These are phyloP conservation scores for Suillus spraguei DNA, from an alignment of 768 basidiomycete genomes.

Conservation along the genomic window DNA sequence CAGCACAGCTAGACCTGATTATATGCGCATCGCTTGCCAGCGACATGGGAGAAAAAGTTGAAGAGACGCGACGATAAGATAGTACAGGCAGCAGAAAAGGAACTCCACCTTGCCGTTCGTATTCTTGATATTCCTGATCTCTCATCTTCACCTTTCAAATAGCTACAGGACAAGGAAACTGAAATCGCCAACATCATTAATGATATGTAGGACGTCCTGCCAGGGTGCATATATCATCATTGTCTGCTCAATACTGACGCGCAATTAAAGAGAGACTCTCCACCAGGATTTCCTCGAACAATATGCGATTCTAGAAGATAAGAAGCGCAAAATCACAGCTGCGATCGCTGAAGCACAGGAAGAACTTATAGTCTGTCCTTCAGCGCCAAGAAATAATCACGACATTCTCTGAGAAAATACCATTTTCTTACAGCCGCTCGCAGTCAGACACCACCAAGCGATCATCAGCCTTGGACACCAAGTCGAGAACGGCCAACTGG, in stretches of 20 bases:
- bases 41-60: constrained; percentile 36
- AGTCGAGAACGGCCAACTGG: constrained; percentile 27
- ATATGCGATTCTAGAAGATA: constrained; percentile 29
- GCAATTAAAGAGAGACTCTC: constrained; percentile 21
- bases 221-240: constrained; percentile 13
- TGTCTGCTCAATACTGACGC: background rate
- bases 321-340: constrained; percentile 28
- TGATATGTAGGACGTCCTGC: constrained; percentile 26
- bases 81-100: constrained; percentile 22
- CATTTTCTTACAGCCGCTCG: constrained; percentile 23
- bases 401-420: background rate
- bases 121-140: background rate
- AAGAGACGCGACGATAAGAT: constrained; percentile 27
- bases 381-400: background rate
- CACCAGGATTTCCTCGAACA: constrained; percentile 30
- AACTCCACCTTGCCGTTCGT: constrained; percentile 30
- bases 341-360: constrained; percentile 27
- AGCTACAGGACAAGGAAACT: constrained; percentile 25
- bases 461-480: constrained; percentile 22
- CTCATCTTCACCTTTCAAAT: constrained; percentile 2
- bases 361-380: constrained; percentile 26
- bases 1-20: background rate
- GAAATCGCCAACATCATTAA: constrained; percentile 23
- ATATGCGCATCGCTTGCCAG: constrained; percentile 17
- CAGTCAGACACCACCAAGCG: constrained; percentile 32